Conservation (phyloP, 2,329 filamentous ascomycete species). For the Fusarium scirpi region DNA sequence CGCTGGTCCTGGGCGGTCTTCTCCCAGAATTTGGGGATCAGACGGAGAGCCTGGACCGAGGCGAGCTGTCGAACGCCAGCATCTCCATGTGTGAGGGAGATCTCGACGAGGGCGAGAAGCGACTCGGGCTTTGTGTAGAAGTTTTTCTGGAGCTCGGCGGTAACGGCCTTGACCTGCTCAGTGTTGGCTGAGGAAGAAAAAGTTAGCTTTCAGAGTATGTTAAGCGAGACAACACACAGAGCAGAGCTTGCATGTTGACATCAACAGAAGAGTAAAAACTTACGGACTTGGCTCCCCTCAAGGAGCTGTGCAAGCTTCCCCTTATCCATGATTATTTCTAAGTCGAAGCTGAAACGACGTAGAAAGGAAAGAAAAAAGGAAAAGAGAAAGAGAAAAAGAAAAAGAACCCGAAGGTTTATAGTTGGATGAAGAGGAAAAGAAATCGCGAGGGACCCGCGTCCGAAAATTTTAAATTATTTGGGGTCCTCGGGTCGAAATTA, state of each 20-base stretch:
- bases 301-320: conserved; percentile 88
- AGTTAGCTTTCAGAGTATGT: conserved; percentile 27
- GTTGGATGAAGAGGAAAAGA: conserved; percentile 31
- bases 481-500: conserved; percentile 36
- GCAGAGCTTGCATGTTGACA: conserved; percentile 9
- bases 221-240: conserved; percentile 9
- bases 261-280: conserved; percentile 54
- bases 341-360: conserved; percentile 42
- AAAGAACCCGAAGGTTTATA: conserved; percentile 39
- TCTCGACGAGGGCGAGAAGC: conserved; percentile 86
- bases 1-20: conserved; percentile 80
- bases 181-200: conserved; percentile 76
- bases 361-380: conserved; percentile 31
- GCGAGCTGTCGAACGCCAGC: conserved; percentile 86
- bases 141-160: conserved; percentile 88
- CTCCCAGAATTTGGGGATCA: conserved; percentile 89
- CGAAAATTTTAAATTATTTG: conserved; percentile 42
- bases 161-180: conserved; percentile 88
- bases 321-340: conserved; percentile 56
- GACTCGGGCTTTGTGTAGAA: conserved; percentile 90
- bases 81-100: conserved; percentile 82
- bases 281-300: conserved; percentile 88
- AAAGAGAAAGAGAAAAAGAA: conserved; percentile 18
- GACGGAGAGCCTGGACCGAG: conserved; percentile 86
- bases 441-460: conserved; percentile 38